These are phyloP conservation scores for Neonectria sp. DNA, from an alignment of 2,329 filamentous ascomycete species.

Conservation along the genomic window DNA sequence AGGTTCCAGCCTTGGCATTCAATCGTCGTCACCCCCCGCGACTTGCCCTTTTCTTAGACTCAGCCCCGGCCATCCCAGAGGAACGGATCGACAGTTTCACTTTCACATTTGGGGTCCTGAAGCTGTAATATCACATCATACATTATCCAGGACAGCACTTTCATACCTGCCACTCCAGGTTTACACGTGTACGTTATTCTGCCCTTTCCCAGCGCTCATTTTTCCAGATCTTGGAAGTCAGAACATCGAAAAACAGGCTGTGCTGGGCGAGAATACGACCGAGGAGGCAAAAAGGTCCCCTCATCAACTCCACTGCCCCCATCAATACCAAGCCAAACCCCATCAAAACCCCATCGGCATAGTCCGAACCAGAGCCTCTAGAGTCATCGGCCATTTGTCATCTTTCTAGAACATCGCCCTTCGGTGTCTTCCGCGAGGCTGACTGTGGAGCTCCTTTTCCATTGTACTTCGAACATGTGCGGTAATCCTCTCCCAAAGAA, in stretches of 20 bases:
- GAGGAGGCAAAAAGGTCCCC: constrained; percentile 8
- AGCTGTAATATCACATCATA: constrained; percentile 28
- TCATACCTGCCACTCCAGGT: background rate
- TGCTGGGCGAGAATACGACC: constrained; percentile 3
- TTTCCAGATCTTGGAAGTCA: background rate
- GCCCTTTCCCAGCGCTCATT: background rate
- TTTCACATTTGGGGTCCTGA: constrained; percentile 22
- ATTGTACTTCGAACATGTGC: background rate
- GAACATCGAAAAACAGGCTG: constrained; percentile 9
- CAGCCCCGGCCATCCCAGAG: background rate
- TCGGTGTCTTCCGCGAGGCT: constrained; percentile 29
- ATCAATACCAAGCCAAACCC: background rate
- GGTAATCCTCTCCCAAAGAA: background rate
- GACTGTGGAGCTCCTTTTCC: constrained; percentile 10
- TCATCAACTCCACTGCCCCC: background rate
- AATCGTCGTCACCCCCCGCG: constrained; percentile 3
- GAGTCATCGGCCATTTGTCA: constrained; percentile 36
- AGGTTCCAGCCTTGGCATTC: background rate
- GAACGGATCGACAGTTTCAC: constrained; percentile 43
- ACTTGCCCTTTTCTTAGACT: constrained; percentile 18
- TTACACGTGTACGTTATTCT: background rate
- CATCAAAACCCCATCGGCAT: constrained; percentile 15
- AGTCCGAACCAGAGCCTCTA: constrained; percentile 14
- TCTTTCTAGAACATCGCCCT: constrained; percentile 43
- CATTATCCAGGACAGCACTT: constrained; percentile 1